Evolutionary conservation across 1,139 yeast species (phyloP), one percentile per base, ranked within the genome.

Genomic region (Candida mesenterica): DNA sequence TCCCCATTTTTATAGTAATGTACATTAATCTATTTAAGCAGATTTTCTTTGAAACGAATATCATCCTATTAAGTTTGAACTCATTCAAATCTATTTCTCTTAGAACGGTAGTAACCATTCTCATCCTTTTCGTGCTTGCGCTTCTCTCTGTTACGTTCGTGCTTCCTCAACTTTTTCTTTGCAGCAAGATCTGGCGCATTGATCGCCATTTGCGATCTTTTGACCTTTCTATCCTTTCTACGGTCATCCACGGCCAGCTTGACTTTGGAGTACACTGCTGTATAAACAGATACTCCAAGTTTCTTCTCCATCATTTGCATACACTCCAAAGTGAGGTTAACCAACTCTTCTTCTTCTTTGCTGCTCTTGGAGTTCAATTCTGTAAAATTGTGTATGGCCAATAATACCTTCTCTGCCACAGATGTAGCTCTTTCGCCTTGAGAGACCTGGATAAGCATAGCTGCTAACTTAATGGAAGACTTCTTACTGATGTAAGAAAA

Each of bases 171-270:
- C 61, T 85, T 87, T 57, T 85, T 77, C 50, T 74, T 75, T 3
- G 96, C 95, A 16, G 87, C 82, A 29, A 76, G 61, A 15, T 84
- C 96, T 0, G 98, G 98, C 4, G 86, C 85, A 10, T 74, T 73
- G 4, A 90, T 72, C 2, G 90, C 87, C 57, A 87, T 64, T 44
- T 85, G 82, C 0, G 96, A 84, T 40, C 90, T 72, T 53, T 81
- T 82, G 1, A 85, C 75, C 52, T 71, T 80, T 60, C 97, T 78
- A 34, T 87, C 94, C 42, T 74, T 73, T 52, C 97, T 77, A 57
- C 88, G 74, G 20, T 68, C 67, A 28, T 63, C 63, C 15, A 90
- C 82, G 12, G 55, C 53, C 44, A 72, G 79, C 52, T 79, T 78
- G 12, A 88, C 95, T 36, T 66, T 65, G 2, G 87, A 64, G 52